These are phyloP conservation scores for Pisolithus tinctorius DNA, from an alignment of 768 basidiomycete genomes.

Conservation along the genomic window DNA sequence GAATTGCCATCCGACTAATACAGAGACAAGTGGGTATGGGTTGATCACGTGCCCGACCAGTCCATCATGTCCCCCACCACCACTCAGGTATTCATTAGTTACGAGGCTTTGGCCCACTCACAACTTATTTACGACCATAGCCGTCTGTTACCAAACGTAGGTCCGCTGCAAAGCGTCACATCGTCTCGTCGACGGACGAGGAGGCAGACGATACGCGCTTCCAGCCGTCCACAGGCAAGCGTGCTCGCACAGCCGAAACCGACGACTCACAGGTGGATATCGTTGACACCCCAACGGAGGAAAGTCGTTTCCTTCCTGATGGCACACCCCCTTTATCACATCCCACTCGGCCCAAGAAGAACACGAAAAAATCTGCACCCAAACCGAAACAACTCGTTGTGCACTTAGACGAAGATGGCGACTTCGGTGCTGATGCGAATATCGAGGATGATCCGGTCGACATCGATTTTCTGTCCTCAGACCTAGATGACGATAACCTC, in stretches of 20 bases:
- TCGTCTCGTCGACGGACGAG: slow-evolving; percentile 32
- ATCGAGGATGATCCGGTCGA: slow-evolving; percentile 19
- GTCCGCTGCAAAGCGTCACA: slow-evolving; percentile 16
- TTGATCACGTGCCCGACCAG: neutral
- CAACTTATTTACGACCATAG: neutral
- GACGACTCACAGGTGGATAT: slow-evolving; percentile 30
- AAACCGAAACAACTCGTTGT: slow-evolving; percentile 11
- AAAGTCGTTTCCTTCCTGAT: slow-evolving; percentile 18
- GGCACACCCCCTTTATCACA: neutral
- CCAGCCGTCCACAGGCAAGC: slow-evolving; percentile 30
- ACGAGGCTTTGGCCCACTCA: neutral
- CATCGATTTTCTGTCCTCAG: slow-evolving; percentile 17
- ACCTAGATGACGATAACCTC: slow-evolving; percentile 21
- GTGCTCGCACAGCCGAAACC: slow-evolving; percentile 20
- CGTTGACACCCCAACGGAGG: slow-evolving; percentile 33
- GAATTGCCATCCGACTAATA: slow-evolving; percentile 3
- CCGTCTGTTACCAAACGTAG: slow-evolving; percentile 12
- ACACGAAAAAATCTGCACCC: slow-evolving; percentile 11
- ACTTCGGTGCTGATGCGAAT: slow-evolving; percentile 15
- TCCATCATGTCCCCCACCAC: slow-evolving; percentile 12
- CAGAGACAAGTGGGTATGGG: neutral
- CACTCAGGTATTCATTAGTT: neutral
- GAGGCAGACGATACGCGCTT: slow-evolving; percentile 52
- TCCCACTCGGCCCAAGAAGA: slow-evolving; percentile 6
- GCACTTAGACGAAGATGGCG: slow-evolving; percentile 26